phyloP scores from a whole-genome alignment of 192 early-diverging fungal species.

The Allomyces macrogynus region DNA sequence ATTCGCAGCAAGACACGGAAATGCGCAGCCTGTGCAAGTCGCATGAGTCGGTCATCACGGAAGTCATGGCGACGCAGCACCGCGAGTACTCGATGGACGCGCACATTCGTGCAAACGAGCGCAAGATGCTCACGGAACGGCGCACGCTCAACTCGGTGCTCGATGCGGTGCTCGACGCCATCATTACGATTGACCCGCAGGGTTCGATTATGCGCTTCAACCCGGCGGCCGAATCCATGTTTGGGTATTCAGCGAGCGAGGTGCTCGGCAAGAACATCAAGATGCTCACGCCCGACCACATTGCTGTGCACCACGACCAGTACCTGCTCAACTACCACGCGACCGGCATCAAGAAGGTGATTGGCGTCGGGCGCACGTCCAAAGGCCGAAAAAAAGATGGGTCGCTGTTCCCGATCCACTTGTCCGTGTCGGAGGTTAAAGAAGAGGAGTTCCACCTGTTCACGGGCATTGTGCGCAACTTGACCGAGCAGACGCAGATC shows the following conservation, averaged over 20 bases:
- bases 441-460: constrained; percentile 12
- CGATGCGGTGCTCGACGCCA: constrained; percentile 11
- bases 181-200: neutral
- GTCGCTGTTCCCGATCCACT: constrained; percentile 13
- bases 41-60: constrained; percentile 5
- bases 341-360: constrained; percentile 10
- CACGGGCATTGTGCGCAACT: constrained; percentile 17
- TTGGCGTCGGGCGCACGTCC: constrained; percentile 7
- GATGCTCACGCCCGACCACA: constrained; percentile 9
- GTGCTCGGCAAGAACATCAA: constrained; percentile 16
- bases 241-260: constrained; percentile 2
- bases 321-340: constrained; percentile 13
- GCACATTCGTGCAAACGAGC: constrained; percentile 15
- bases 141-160: constrained; percentile 15
- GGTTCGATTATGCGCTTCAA: neutral
- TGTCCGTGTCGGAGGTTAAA: constrained; percentile 15
- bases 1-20: constrained; percentile 3
- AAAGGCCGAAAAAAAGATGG: constrained; percentile 12
- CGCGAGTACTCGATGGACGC: constrained; percentile 21
- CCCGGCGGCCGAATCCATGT: neutral
- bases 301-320: constrained; percentile 7
- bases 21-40: neutral
- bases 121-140: constrained; percentile 14
- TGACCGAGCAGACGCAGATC: constrained; percentile 14
- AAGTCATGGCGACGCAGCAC: constrained; percentile 9